Evolutionary conservation across 2,329 filamentous ascomycete species (phyloP), one percentile per base, ranked within the genome.

Genomic region (Pyricularia grisea): DNA sequence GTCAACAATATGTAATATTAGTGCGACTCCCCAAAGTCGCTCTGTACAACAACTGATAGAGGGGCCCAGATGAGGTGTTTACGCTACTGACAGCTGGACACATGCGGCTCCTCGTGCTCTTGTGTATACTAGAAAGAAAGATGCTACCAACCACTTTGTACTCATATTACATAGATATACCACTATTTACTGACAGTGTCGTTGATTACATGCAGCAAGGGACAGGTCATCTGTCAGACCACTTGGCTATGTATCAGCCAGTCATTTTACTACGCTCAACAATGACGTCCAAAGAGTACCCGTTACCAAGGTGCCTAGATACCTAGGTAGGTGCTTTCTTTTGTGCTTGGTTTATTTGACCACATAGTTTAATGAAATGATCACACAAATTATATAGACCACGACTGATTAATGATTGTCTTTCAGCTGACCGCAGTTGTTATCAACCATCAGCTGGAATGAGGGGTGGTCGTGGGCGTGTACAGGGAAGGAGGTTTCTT

Each of bases 61-160:
- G 17, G 42, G 42, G 14, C 42, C n/a, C 42, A 50, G 20, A 36
- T 50, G 17, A 50, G 14, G 42, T 50, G 42, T 25, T 17, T 27
- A 61, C 25, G 58, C 25, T 61, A n/a, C 58, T 66, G 5, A n/a
- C 14, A 23, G 42, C 64, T 25, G 20, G 12, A 65, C 61, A n/a
- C 30, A 65, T 30, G 27, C 31, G 28, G 23, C n/a, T 50, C 33
- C n/a, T 33, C 14, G 28, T 66, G 27, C 42, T 23, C 36, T n/a
- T 42, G 25, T 66, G 65, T 66, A 66, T 66, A 66, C 31, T 66
- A 66, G 11, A 25, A 30, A 66, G 23, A 31, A 31, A 33, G 27
- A 66, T 65, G 64, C 30, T 65, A 65, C 28, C 64, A 65, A 65
- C 42, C 42, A 17, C 58, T 27, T 61, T 61, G 58, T 61, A 61